Evolutionary conservation across 2,329 filamentous ascomycete genomes (phyloP).

Genomic region (Pseudogymnoascus sp.): DNA sequence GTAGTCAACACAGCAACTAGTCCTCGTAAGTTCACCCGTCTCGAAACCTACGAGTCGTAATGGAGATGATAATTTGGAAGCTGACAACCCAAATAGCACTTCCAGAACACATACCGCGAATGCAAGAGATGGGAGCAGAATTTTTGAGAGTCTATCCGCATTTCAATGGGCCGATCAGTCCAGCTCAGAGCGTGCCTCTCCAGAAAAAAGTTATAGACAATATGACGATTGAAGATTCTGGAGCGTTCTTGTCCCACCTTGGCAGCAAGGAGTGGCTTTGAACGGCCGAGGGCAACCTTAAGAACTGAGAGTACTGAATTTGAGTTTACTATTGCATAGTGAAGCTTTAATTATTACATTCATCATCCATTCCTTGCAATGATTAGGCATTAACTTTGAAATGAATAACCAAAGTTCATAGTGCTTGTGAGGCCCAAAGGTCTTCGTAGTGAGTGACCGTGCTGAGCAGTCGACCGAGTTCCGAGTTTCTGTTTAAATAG

Average conservation of each 20-base stretch:
- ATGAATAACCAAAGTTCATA: not conserved
- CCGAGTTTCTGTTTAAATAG: not conserved
- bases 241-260: slow-evolving; percentile 17
- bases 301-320: not conserved
- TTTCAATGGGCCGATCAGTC: slow-evolving; percentile 13
- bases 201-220: slow-evolving; percentile 19
- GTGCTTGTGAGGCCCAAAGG: not conserved
- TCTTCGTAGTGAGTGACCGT: not conserved
- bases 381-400: not conserved
- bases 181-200: slow-evolving; percentile 14
- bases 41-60: not conserved
- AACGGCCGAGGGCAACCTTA: not conserved
- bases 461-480: not conserved
- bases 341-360: not conserved
- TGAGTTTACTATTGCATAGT: not conserved
- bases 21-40: not conserved
- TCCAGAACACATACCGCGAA: not conserved
- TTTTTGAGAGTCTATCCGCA: slow-evolving; percentile 11
- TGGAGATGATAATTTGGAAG: not conserved
- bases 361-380: not conserved
- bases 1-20: slow-evolving; percentile 38
- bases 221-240: slow-evolving; percentile 16
- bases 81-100: not conserved
- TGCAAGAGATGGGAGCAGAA: slow-evolving; percentile 5
- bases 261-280: slow-evolving; percentile 18